Conservation (phyloP, 192 early-diverging fungal species). For the Pilobolus umbonatus region DNA sequence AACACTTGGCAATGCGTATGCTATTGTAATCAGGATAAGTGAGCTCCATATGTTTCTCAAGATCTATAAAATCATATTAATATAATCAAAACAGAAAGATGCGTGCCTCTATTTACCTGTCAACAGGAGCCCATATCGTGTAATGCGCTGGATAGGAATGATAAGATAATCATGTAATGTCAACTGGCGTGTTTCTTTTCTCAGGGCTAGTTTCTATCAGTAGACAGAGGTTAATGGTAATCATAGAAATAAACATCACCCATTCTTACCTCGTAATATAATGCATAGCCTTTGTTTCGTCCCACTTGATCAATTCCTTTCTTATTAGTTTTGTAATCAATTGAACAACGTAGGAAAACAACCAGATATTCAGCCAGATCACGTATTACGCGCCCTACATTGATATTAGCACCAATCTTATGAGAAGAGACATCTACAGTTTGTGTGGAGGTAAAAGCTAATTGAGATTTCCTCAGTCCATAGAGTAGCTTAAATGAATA, state of each 20-base stretch:
- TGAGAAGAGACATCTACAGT: background rate
- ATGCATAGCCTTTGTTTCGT: constrained; percentile 21
- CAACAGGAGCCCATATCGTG: constrained; percentile 66
- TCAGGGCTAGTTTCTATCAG: constrained; percentile 22
- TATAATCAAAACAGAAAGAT: background rate
- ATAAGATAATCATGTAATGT: constrained; percentile 67
- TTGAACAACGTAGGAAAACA: constrained; percentile 12
- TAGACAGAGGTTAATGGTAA: background rate
- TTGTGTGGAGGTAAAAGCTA: no score
- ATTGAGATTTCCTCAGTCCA: background rate
- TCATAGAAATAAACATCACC: background rate
- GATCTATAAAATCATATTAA: constrained; percentile 13
- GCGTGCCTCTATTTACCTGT: constrained; percentile 23
- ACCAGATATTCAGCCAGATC: constrained; percentile 10
- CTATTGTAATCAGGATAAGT: constrained; percentile 24
- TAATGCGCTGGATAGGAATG: constrained; percentile 73
- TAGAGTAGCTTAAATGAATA: constrained; percentile 12
- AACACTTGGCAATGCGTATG: constrained; percentile 20
- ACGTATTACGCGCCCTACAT: constrained; percentile 9
- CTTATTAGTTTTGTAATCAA: constrained; percentile 24
- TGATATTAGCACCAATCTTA: background rate
- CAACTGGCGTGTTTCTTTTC: constrained; percentile 51
- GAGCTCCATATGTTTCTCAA: constrained; percentile 28
- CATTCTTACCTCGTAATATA: constrained; percentile 19
- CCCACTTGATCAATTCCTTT: constrained; percentile 3